A percentile compares a stretch with the other conserved stretches of the same genome.
Conservation (phyloP, 345 rosid species). For the Eutrema yunnanense region DNA sequence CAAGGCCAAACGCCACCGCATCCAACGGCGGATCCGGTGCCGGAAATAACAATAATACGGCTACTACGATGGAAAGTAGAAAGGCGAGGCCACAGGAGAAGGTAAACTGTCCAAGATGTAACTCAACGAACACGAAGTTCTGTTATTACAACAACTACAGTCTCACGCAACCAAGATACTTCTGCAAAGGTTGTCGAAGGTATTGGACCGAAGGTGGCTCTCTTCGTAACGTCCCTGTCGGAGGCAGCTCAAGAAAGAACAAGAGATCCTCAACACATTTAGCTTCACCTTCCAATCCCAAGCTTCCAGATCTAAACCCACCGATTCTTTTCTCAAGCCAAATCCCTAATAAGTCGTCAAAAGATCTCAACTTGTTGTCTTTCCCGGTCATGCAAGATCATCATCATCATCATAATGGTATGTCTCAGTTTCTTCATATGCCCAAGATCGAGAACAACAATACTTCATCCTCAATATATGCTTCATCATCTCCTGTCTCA, state of each 20-base stretch:
- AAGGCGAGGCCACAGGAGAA: slow-evolving; percentile 39
- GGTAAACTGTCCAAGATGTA: slow-evolving; percentile 86
- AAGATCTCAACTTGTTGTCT: slow-evolving; percentile 32
- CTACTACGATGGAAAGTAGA: slow-evolving; percentile 20
- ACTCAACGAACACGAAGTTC: slow-evolving; percentile 76
- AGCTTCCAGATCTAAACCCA: slow-evolving; percentile 36
- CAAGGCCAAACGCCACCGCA: slow-evolving; percentile 21
- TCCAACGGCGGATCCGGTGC: slow-evolving; percentile 10
- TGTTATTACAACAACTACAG: slow-evolving; percentile 89
- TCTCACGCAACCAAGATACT: slow-evolving; percentile 83
- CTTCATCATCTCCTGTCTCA: slow-evolving; percentile 25
- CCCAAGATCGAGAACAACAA: slow-evolving; percentile 28
- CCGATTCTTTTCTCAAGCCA: slow-evolving; percentile 28
- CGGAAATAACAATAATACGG: slow-evolving; percentile 8
- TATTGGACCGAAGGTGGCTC: slow-evolving; percentile 97
- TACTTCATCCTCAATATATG: slow-evolving; percentile 19
- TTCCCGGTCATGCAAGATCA: slow-evolving; percentile 33
- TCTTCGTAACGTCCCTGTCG: slow-evolving; percentile 77
- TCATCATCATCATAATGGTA: slow-evolving; percentile 28
- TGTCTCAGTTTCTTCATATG: slow-evolving; percentile 33
- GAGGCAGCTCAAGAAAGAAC: slow-evolving; percentile 78
- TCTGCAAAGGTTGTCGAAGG: slow-evolving; percentile 80
- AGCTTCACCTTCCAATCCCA: slow-evolving; percentile 18
- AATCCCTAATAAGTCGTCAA: slow-evolving; percentile 20
- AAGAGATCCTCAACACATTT: slow-evolving; percentile 37